Conservation (phyloP, 2,329 filamentous ascomycete species). For the Purpureocillium takamizusanense region DNA sequence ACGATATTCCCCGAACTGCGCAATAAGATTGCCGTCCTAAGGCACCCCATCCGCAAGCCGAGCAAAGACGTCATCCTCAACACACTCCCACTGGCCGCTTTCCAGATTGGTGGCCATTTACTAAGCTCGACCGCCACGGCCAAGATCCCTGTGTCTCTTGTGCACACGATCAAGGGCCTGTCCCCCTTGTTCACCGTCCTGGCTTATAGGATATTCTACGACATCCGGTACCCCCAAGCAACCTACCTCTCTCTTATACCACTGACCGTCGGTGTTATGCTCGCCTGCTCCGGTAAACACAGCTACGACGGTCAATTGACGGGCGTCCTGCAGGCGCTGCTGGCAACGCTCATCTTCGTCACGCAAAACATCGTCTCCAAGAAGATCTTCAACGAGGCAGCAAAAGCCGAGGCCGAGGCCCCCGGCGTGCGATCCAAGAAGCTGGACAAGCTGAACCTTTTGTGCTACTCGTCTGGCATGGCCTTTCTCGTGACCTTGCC, state of each 20-base stretch:
- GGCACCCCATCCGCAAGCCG: conserved; percentile 74
- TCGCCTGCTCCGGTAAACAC: conserved; percentile 82
- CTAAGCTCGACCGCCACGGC: conserved; percentile 89
- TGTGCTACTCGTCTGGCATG: conserved; percentile 93
- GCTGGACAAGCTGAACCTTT: conserved; percentile 89
- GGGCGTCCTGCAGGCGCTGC: conserved; percentile 80
- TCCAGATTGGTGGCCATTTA: conserved; percentile 90
- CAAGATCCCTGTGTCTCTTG: conserved; percentile 90
- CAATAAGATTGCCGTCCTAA: conserved; percentile 65
- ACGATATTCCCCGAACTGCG: conserved; percentile 62
- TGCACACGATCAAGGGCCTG: conserved; percentile 96
- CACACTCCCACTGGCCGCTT: conserved; percentile 83
- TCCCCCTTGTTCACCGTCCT: conserved; percentile 92
- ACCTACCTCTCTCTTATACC: conserved; percentile 89
- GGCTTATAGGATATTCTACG: conserved; percentile 82
- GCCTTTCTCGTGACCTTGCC: conserved; percentile 83
- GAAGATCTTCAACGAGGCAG: conserved; percentile 90
- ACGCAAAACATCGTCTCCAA: conserved; percentile 99
- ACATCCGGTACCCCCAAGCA: conserved; percentile 76
- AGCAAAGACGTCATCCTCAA: conserved; percentile 74
- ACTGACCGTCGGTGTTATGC: conserved; percentile 85
- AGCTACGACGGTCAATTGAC: conserved; percentile 75
- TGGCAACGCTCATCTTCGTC: conserved; percentile 90
- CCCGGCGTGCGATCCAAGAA: conserved; percentile 58
- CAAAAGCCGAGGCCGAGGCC: conserved; percentile 71